These are phyloP conservation scores for Podaxis carcinomalis DNA, from an alignment of 768 basidiomycete genomes.

Conservation along the genomic window DNA sequence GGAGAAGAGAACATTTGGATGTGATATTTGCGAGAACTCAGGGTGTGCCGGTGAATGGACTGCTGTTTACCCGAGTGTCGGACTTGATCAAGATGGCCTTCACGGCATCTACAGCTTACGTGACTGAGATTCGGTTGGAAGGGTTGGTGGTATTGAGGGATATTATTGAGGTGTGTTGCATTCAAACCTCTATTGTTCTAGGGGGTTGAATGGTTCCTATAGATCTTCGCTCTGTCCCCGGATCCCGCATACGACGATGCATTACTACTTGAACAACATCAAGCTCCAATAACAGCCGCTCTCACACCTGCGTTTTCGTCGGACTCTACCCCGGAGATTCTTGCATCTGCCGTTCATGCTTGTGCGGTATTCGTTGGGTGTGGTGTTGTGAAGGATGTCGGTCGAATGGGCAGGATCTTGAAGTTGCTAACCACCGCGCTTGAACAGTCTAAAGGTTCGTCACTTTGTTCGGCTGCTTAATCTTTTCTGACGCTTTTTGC, in stretches of 20 bases:
- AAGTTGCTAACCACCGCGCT: slow-evolving; percentile 84
- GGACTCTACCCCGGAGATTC: slow-evolving; percentile 92
- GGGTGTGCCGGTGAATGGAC: slow-evolving; percentile 48
- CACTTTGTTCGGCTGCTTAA: neutral
- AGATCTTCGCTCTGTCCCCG: slow-evolving; percentile 84
- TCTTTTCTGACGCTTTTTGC: neutral
- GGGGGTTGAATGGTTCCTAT: slow-evolving; percentile 8
- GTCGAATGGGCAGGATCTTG: slow-evolving; percentile 90
- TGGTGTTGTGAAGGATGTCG: slow-evolving; percentile 88
- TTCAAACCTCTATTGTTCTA: neutral
- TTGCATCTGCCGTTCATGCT: slow-evolving; percentile 87
- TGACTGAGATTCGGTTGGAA: slow-evolving; percentile 90
- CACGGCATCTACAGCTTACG: slow-evolving; percentile 93
- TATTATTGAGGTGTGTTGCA: slow-evolving; percentile 72
- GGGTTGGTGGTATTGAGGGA: slow-evolving; percentile 87
- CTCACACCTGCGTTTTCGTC: slow-evolving; percentile 94
- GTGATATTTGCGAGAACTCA: slow-evolving; percentile 60
- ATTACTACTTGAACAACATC: slow-evolving; percentile 91
- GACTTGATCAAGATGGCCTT: slow-evolving; percentile 98
- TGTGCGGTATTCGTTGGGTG: slow-evolving; percentile 95
- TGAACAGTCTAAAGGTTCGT: slow-evolving; percentile 82
- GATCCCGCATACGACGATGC: slow-evolving; percentile 93
- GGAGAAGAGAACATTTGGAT: slow-evolving; percentile 81
- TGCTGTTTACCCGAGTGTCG: slow-evolving; percentile 81
- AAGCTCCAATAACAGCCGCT: slow-evolving; percentile 97